Evolutionary conservation across 305 asterid genomes (phyloP), one percentile per base, ranked within the genome.

Genomic region (Galium porrigens): DNA sequence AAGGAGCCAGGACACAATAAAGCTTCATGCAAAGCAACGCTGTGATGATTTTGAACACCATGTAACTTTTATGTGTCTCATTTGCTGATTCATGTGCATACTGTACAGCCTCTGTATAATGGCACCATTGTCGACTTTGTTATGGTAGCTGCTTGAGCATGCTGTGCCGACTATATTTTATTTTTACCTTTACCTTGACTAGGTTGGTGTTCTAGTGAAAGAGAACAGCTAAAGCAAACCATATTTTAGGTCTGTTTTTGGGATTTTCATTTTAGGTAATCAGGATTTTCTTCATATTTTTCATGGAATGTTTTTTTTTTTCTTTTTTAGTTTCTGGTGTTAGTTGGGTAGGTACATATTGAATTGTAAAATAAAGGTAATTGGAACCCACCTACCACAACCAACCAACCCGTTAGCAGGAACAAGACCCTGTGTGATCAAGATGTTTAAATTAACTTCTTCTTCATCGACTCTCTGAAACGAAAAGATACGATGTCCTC

Each of bases 1-100:
- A 87, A 86, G 79, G 86, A 84, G 79, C 85, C 87, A n/a, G 97
- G 95, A 68, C 97, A 90, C 68, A 90, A 90, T 55, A 87, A 85
- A 82, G 87, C 92, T 72, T 85, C 97, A 27, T 90, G 97, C 73
- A 84, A 81, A 78, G 85, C 84, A 70, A 76, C 56, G 15, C 33
- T 72, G 41, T 78, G 49, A 59, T 78, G 29, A 58, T 33, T 33
- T 12, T 27, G 30, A 25, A 10, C 22, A n/a, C 8, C 74, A 69
- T 61, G 42, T 36, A 36, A 36, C 42, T 27, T n/a, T n/a, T 62
- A 18, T 60, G 36, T 44, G 48, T 46, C 53, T n/a, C 3, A 20
- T 46, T 36, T 36, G 36, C 59, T 49, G 22, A 20, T 53, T 54
- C 30, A 37, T 73, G 58, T 67, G 67, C 63, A 63, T 57, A 33